Evolutionary conservation across 2,329 filamentous ascomycete genomes (phyloP), one percentile per base, ranked within the genome.

Genomic region (Ascochyta fabae): DNA sequence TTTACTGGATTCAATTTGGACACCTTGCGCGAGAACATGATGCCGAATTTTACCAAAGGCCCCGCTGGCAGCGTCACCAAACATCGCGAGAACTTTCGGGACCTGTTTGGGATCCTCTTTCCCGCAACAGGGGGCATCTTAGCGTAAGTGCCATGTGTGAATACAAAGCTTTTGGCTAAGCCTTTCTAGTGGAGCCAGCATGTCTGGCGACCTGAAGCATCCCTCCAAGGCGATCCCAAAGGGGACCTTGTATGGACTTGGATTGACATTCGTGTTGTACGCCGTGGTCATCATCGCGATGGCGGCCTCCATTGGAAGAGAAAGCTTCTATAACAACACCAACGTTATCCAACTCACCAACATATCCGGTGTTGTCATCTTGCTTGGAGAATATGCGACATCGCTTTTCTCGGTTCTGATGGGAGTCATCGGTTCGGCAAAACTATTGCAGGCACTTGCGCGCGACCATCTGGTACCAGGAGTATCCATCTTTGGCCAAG

Each of bases 371-470:
- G 79, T 86, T 3, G 70, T 95, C 5, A 87, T 96, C 24, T 83
- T 96, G 3, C 85, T 91, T 1, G 92, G 92, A 53, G 92, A 96
- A 74, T 88, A 92, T 64, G 88, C 91, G 2, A 90, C 90, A 1
- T 88, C 89, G 1, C 87, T 93, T 66, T 96, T 96, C 77, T 96
- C 91, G 0, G 88, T 90, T 4, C 75, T 96, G 47, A 96, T 96
- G 89, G 92, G 92, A 4, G 84, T 96, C 35, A 91, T 96, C 60
- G 91, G 90, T 1, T 89, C 91, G 6, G 89, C 92, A 26, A 96
- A 95, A 71, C 83, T 96, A 12, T 83, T 96, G 26, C 91, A 96
- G 71, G 92, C 92, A 26, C 83, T 96, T 58, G 89, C 90, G 3
- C 82, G 90, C 71, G 92, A 96, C 70, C 87, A 86, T 65, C 79